Evolutionary conservation across 2,329 filamentous ascomycete genomes (phyloP).

Genomic region (Rhinocladiella similis): DNA sequence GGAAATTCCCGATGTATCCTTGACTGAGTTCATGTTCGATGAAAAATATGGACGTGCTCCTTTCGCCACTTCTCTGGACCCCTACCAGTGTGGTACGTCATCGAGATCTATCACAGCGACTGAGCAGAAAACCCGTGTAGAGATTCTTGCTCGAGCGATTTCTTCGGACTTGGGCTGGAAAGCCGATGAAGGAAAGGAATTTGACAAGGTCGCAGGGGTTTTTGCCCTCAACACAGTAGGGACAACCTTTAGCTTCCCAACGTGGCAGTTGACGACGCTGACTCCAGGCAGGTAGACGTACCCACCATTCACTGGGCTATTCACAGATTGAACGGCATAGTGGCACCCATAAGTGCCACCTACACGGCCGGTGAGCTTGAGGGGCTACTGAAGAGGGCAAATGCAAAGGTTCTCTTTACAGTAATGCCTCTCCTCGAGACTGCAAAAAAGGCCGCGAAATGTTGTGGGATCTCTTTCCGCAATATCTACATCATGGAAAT

Average conservation of each 20-base stretch:
- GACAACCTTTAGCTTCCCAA: conserved; percentile 28
- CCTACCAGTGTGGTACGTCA: conserved; percentile 75
- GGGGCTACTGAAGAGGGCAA: conserved; percentile 69
- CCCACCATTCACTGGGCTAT: conserved; percentile 71
- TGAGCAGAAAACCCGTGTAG: conserved; percentile 66
- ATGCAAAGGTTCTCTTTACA: conserved; percentile 70
- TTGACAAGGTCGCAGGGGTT: conserved; percentile 75
- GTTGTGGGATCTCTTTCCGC: conserved; percentile 62
- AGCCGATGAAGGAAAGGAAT: conserved; percentile 70
- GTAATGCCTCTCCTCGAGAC: conserved; percentile 65
- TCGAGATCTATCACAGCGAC: conserved; percentile 65
- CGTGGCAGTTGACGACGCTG: not conserved
- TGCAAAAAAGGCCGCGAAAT: conserved; percentile 64
- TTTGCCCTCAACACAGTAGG: conserved; percentile 80
- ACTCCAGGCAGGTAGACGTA: conserved; percentile 72
- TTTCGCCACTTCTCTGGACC: conserved; percentile 62
- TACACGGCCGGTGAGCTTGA: conserved; percentile 69
- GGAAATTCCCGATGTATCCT: conserved; percentile 71
- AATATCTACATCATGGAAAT: conserved; percentile 70
- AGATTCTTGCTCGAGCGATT: conserved; percentile 67
- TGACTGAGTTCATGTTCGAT: conserved; percentile 74
- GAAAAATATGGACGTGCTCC: conserved; percentile 69
- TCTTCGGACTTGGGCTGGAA: conserved; percentile 70
- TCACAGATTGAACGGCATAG: conserved; percentile 70
- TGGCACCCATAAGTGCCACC: conserved; percentile 71